Evolutionary conservation across 805 yeast genomes (phyloP), one percentile per base, ranked within the genome.

Genomic region (Zygoascus bituminiphila): DNA sequence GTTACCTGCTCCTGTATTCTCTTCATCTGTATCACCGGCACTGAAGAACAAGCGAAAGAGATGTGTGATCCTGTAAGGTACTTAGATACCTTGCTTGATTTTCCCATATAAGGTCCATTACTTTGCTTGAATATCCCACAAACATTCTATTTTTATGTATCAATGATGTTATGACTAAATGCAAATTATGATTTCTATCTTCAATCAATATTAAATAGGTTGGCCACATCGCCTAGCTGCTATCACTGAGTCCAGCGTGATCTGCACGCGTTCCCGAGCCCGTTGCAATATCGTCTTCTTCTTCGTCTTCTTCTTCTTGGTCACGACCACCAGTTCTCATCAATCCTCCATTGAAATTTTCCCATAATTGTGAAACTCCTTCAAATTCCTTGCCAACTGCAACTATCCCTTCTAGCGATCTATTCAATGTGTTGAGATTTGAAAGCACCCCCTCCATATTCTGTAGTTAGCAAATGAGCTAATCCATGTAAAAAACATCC

Each of bases 321-420:
- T 40, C 26, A 3, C 9, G 25, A 36, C 15, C 21, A 4, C 29
- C 44, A 17, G 48, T 29, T 4, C 48, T 23, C 4, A 21, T 15
- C 48, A 39, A 25, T 35, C 48, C 53, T 15, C 78, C 77, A 56
- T 84, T 82, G 57, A 84, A 83, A 33, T 73, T 74, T 29, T 74
- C 68, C 94, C 94, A 84, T 31, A 84, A 67, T n/a, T 72, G 66
- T 2, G 88, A 76, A 14, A 83, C 85, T 45, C 77, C 75, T 49
- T 83, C 85, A 57, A 84, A 84, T 51, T 82, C 89, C 58, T 79
- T 79, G 1, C 93, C 89, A 2, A 84, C 86, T 20, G 83, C 82
- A 14, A 82, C 73, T 2, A 81, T 76, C 39, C 77, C 79, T 54
- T 81, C 83, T 45, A 84, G 65, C 0, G 88, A 76, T 40, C 87